These are phyloP conservation scores for Aspergillus leporis DNA, from an alignment of 495 filamentous ascomycete species.

Conservation along the genomic window DNA sequence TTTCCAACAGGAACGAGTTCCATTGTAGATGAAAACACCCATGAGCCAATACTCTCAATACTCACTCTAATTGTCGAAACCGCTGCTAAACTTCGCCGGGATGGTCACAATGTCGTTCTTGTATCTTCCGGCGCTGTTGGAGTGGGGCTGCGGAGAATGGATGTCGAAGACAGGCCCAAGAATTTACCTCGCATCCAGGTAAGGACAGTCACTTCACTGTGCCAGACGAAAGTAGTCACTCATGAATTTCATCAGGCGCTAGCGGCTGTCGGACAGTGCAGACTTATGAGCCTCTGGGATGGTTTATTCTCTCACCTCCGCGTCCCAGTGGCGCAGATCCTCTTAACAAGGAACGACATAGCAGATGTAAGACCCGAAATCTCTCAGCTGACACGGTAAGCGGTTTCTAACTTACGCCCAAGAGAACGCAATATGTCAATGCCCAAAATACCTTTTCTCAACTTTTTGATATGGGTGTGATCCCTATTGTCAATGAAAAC, in stretches of 20 bases:
- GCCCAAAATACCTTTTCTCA: conserved; percentile 92
- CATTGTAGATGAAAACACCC: conserved; percentile 95
- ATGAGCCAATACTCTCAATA: conserved; percentile 91
- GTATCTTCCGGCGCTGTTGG: conserved; percentile 97
- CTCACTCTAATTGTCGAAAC: conserved; percentile 91
- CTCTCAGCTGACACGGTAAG: not conserved
- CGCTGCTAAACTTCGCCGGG: conserved; percentile 75
- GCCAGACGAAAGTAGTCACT: not conserved
- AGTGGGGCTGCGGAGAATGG: conserved; percentile 84
- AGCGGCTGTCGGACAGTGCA: conserved; percentile 93
- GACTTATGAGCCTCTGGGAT: conserved; percentile 95
- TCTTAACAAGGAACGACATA: conserved; percentile 96
- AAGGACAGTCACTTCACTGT: conserved; percentile 7
- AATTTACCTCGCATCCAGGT: conserved; percentile 83
- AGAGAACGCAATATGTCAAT: conserved; percentile 94
- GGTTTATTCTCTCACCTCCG: conserved; percentile 81
- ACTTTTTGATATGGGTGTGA: conserved; percentile 90
- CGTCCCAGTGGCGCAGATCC: conserved; percentile 90
- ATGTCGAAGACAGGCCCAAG: conserved; percentile 85
- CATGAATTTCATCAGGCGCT: conserved; percentile 61
- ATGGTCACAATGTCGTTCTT: conserved; percentile 92
- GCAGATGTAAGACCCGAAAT: conserved; percentile 66
- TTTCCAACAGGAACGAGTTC: conserved; percentile 79
- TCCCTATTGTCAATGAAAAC: conserved; percentile 98
- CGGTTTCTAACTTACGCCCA: conserved; percentile 17